Base-by-base conservation (phyloP, 2,329 filamentous ascomycete genomes). In the Diplocarpon rosae region DNA sequence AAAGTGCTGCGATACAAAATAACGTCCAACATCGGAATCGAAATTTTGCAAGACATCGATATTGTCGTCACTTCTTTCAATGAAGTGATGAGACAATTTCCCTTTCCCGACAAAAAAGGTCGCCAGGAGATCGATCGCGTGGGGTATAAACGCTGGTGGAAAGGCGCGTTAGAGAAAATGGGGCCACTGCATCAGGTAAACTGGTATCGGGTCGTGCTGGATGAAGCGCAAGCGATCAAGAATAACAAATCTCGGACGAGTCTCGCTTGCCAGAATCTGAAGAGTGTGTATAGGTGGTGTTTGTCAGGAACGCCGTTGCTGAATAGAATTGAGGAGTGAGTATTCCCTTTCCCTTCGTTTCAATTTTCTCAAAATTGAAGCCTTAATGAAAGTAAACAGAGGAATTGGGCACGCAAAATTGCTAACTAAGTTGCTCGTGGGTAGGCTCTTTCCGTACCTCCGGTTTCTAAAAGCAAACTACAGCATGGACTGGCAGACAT, bases 71-170 rank as follows among this genome's bases (percentile, higher is more conserved):
- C 53, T 2, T 53, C 46, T 1, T 62, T 60, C 20, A 39, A 46
- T 2, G 57, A 59, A 30, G 56, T 62, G 5, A 52, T 54, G 53
- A 53, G 46, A 85, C 1, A 90, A 85, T 5, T 96, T 86, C 65
- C 72, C 90, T 55, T 88, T 94, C 59, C 94, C 92, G 59, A 90
- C 94, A 94, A 94, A 63, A 74, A 81, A 56, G 85, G 90, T 42
- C 85, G 94, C 59, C 81, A 92, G 53, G 83, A 85, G 63, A 94
- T 96, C 56, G 83, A 29, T 2, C 15, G 20, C 10, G 29, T 38
- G 16, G 52, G 54, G 4, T 52, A 51, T 0, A 47, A 54, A 0
- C 71, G 62, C 55, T 68, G 65, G 60, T 47, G 52, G 10, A 14
- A 52, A 0, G 47, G 57, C 0, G 68, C 55, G 5, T 53, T 59